A percentile compares a stretch with the other conserved stretches of the same genome.
Evolutionary conservation across 805 yeast genomes (phyloP).

Genomic region (Candida qinlingensis): DNA sequence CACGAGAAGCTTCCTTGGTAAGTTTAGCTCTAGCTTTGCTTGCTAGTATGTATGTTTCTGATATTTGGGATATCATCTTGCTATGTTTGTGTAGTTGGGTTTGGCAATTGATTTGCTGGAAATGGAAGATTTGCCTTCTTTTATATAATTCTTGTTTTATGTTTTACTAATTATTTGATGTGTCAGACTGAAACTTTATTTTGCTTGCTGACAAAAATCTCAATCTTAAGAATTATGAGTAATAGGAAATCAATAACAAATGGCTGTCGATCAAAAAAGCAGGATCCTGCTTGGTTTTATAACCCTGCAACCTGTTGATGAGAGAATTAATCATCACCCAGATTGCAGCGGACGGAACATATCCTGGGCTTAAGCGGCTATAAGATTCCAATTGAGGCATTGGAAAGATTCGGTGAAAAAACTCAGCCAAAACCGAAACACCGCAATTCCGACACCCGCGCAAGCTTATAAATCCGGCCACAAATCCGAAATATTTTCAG

Average conservation of each 20-base stretch:
- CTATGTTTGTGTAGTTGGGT: background rate
- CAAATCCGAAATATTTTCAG: background rate
- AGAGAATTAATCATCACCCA: background rate
- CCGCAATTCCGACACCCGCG: background rate
- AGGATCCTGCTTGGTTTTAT: background rate
- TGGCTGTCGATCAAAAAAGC: background rate
- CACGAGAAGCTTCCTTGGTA: slow-evolving; percentile 19
- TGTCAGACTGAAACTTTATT: no score
- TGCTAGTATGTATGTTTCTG: slow-evolving; percentile 23
- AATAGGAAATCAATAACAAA: background rate
- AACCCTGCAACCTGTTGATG: background rate
- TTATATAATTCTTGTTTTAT: background rate
- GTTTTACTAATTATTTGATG: background rate
- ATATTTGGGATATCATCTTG: slow-evolving; percentile 14
- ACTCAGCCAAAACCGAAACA: background rate
- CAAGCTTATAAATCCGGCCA: background rate
- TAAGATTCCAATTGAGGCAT: background rate
- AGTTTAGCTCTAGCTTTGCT: slow-evolving; percentile 23
- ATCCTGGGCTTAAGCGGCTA: background rate
- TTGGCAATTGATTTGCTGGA: background rate
- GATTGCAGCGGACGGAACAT: background rate
- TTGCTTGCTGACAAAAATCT: background rate
- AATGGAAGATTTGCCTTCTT: background rate
- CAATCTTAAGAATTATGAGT: background rate
- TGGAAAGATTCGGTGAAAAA: background rate